Conservation (phyloP, 768 basidiomycete genomes). For the Vararia minispora region DNA sequence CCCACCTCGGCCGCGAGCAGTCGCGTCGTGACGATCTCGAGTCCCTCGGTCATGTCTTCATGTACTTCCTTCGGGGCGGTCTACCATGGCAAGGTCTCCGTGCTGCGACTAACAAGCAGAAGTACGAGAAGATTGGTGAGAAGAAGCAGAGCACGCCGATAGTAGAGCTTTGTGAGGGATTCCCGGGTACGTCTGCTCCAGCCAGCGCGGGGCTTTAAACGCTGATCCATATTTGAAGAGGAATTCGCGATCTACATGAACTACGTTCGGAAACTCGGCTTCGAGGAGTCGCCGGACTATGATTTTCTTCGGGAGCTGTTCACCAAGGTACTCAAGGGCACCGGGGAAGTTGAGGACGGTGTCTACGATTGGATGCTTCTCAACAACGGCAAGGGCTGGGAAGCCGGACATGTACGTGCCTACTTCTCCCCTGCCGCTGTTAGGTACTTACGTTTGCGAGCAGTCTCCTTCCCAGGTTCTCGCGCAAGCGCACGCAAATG, state of each 20-base stretch:
- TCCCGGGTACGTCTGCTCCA: conserved; percentile 60
- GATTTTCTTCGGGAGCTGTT: conserved; percentile 96
- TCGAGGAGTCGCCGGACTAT: conserved; percentile 96
- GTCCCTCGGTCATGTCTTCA: conserved; percentile 96
- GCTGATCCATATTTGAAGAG: conserved; percentile 37
- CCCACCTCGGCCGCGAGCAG: conserved; percentile 91
- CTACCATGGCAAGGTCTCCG: conserved; percentile 97
- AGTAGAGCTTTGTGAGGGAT: conserved; percentile 89
- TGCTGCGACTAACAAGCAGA: conserved; percentile 98
- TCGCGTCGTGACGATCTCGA: conserved; percentile 94
- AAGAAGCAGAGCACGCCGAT: conserved; percentile 96
- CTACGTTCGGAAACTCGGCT: conserved; percentile 96
- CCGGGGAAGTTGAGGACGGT: conserved; percentile 84
- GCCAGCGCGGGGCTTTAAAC: neutral
- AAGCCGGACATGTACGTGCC: conserved; percentile 65
- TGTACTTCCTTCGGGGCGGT: conserved; percentile 96
- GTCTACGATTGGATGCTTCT: conserved; percentile 96
- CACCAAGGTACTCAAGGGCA: conserved; percentile 78
- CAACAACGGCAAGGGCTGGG: conserved; percentile 94
- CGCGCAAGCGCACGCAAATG: conserved; percentile 43
- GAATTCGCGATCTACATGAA: conserved; percentile 99
- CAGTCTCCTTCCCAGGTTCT: conserved; percentile 34
- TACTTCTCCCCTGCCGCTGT: conserved; percentile 1
- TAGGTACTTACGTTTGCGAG: conserved; percentile 2
- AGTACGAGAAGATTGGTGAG: conserved; percentile 99